Base-by-base conservation (phyloP, 2,329 filamentous ascomycete species). In the Geosmithia flava region DNA sequence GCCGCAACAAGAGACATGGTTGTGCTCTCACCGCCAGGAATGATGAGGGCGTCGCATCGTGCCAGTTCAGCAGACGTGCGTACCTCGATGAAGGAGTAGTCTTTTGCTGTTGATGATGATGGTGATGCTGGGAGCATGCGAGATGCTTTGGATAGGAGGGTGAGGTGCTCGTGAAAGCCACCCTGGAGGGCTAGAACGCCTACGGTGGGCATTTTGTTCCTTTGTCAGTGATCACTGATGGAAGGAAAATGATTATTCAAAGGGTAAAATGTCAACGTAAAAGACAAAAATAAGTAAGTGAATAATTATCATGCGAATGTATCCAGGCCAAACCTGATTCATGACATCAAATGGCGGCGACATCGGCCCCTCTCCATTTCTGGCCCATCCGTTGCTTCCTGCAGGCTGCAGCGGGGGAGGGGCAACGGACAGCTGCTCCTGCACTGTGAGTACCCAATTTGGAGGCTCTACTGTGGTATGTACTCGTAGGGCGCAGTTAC, bases 21-120 rank as follows among this genome's bases (percentile, higher is more conserved):
- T 1, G 93, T 97, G 67, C 88, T 95, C 66, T 98, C 93, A 52
- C 93, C 93, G 47, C 93, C 93, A 3, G 93, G 93, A 44, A 98
- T 80, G 59, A 98, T 80, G 42, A 98, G 75, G 23, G 81, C 91
- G 64, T 91, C 80, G 67, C 90, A 97, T 55, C 62, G 64, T 4
- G 74, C 68, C 30, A 98, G 75, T 58, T 95, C 76, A 7, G 71
- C 68, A 2, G 78, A 68, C 7, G 83, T 96, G 50, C 91, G 83
- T 44, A 97, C 87, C 64, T 95, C 83, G 53, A 84, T 72, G 59
- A 93, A 87, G 23, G 64, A 60, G 68, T 87, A 82, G 17, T 54
- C 33, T 37, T 6, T 37, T 13, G 6, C 6, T 37, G 10, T 7
- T 10, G 17, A 11, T 3, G 7, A 48, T 37, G 33, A 11, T 13